Base-by-base conservation (phyloP, 2,329 filamentous ascomycete species). In the Verticillium isaacii region DNA sequence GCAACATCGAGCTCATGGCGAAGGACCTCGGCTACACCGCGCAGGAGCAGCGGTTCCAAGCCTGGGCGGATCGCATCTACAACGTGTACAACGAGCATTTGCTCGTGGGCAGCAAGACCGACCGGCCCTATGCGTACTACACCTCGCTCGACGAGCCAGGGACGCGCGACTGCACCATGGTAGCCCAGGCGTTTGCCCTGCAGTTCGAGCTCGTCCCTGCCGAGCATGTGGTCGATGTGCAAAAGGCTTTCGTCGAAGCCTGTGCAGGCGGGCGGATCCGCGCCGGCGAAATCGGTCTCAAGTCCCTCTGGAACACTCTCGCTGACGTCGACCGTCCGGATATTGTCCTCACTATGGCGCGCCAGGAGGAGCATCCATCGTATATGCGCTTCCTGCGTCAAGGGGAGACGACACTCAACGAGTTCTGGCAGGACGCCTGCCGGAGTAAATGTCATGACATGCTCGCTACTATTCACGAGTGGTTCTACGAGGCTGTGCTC, bases 381-480 rank as follows among this genome's bases (percentile, higher is more conserved):
- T 81, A 81, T 62, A 79, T 81, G 77, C 75, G 78, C 0, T 80
- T 82, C 65, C 64, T 81, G 1, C 70, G 78, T 1, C 70, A 74
- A 2, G 78, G 78, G 0, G 79, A 81, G 63, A 79, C 77, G 2
- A 79, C 73, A 0, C 67, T 79, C 2, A 68, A 75, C 12, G 77
- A 79, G 64, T 79, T 79, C 58, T 79, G 76, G 77, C 76, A 78
- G 64, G 74, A 78, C 56, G 72, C 73, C 9, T 79, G 76, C 66
- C 70, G 77, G 23, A 74, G 71, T 17, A 80, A 79, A 65, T 78
- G 78, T 56, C 78, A 81, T 64, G 78, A 81, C 64, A 80, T 81
- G 77, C 70, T 81, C 7, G 78, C 78, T 0, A 80, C 76, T 0
- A 79, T 80, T 36, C 79, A 80, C 54, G 78, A 80, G 64, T 81